Evolutionary conservation across 2,329 filamentous ascomycete genomes (phyloP).

Genomic region (Fusarium duplospermum): DNA sequence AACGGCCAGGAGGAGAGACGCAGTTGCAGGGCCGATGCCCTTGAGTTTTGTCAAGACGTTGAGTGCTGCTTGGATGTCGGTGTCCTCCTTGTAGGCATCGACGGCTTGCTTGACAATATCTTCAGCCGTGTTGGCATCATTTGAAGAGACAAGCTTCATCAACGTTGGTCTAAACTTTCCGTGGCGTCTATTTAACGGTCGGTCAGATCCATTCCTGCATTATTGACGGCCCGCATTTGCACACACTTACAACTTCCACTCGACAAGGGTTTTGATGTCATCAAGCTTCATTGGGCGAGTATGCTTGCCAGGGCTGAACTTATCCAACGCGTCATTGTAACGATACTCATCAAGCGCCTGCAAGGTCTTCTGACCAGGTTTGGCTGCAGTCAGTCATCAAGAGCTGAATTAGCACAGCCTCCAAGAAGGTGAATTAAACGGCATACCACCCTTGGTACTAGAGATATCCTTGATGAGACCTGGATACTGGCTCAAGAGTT

Average conservation of each 20-base stretch:
- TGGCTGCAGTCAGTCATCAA: slow-evolving; percentile 49
- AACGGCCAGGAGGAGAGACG: slow-evolving; percentile 77
- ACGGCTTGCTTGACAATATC: slow-evolving; percentile 65
- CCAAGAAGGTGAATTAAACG: background rate
- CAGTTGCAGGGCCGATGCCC: slow-evolving; percentile 84
- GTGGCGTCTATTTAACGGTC: slow-evolving; percentile 59
- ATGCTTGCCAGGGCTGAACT: slow-evolving; percentile 54
- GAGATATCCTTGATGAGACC: slow-evolving; percentile 58
- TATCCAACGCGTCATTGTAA: slow-evolving; percentile 63
- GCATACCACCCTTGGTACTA: slow-evolving; percentile 57
- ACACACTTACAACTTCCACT: slow-evolving; percentile 81
- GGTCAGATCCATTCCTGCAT: slow-evolving; percentile 10
- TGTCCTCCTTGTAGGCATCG: slow-evolving; percentile 53
- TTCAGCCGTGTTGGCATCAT: slow-evolving; percentile 61
- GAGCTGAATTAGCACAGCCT: slow-evolving; percentile 8
- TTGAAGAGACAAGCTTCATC: slow-evolving; percentile 71
- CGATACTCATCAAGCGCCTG: slow-evolving; percentile 70
- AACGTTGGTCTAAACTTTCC: slow-evolving; percentile 72
- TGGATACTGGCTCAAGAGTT: slow-evolving; percentile 53
- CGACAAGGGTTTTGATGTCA: slow-evolving; percentile 70
- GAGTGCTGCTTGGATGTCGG: slow-evolving; percentile 60
- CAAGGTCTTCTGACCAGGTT: slow-evolving; percentile 63
- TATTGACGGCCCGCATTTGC: background rate
- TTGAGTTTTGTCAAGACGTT: slow-evolving; percentile 69
- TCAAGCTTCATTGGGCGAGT: slow-evolving; percentile 61